Percentiles rank a stretch among this genome's conserved stretches.
Evolutionary conservation across 2,329 filamentous ascomycete species (phyloP).

Genomic region (Drechslera avenae): DNA sequence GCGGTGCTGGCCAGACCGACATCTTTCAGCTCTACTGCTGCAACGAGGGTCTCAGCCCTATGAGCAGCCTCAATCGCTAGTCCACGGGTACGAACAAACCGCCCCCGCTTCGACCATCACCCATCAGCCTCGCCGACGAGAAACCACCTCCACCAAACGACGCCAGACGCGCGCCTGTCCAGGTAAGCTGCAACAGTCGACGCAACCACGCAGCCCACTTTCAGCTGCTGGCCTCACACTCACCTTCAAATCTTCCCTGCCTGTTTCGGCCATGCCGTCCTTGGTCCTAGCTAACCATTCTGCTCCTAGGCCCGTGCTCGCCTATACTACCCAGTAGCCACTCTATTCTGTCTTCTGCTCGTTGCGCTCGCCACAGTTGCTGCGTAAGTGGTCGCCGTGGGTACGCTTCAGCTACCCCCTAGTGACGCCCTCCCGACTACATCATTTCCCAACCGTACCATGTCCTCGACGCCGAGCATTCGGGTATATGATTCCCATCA

Average conservation of each 20-base stretch:
- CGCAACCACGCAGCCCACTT: constrained; percentile 2
- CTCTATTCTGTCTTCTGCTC: constrained; percentile 14
- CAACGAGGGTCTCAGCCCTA: constrained; percentile 10
- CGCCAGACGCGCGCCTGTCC: constrained; percentile 9
- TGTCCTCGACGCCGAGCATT: constrained; percentile 48
- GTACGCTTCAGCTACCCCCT: constrained; percentile 43
- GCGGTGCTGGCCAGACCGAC: constrained; percentile 27
- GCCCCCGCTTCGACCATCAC: constrained; percentile 19
- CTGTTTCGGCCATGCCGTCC: constrained; percentile 34
- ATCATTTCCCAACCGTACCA: constrained; percentile 33
- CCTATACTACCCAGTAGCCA: constrained; percentile 25
- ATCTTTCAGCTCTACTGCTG: constrained; percentile 15
- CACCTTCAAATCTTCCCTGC: constrained; percentile 19
- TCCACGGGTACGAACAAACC: constrained; percentile 12
- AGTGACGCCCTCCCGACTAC: constrained; percentile 39
- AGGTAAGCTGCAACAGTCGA: constrained; percentile 20
- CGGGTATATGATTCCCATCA: constrained; percentile 51
- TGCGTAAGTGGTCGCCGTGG: constrained; percentile 27
- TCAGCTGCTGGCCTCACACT: constrained; percentile 9
- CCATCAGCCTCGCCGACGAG: constrained; percentile 24
- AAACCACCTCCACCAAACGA: constrained; percentile 10
- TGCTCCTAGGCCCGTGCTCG: constrained; percentile 25
- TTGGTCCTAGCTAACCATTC: constrained; percentile 10
- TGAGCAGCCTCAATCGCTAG: constrained; percentile 14
- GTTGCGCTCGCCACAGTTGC: constrained; percentile 37